Conservation (phyloP, 2,329 filamentous ascomycete genomes). For the Plenodomus lindquistii region DNA sequence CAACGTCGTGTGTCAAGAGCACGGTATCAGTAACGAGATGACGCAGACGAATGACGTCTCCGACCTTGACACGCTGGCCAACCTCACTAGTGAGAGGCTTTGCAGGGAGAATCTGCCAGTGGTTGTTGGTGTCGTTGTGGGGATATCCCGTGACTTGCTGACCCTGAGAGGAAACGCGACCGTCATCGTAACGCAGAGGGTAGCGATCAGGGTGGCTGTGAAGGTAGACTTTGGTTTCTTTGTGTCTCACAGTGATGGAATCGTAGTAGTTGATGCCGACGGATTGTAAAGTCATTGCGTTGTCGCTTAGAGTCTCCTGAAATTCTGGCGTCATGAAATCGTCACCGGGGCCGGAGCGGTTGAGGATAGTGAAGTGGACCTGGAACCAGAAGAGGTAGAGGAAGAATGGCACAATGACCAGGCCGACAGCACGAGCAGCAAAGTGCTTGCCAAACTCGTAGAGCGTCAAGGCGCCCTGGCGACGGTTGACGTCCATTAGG, state of each 20-base stretch:
- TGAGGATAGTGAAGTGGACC: conserved; percentile 92
- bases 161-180: conserved; percentile 91
- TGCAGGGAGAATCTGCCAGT: conserved; percentile 88
- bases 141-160: conserved; percentile 98
- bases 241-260: conserved; percentile 84
- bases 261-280: conserved; percentile 90
- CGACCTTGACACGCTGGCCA: conserved; percentile 73
- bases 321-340: conserved; percentile 99
- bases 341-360: conserved; percentile 87
- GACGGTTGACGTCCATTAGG: conserved; percentile 84
- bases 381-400: conserved; percentile 99
- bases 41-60: conserved; percentile 82
- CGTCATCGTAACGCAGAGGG: conserved; percentile 94
- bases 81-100: conserved; percentile 54
- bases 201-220: conserved; percentile 91
- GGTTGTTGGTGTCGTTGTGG: conserved; percentile 98
- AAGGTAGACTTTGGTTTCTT: conserved; percentile 94
- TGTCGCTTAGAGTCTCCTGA: conserved; percentile 95
- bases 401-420: conserved; percentile 90
- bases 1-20: conserved; percentile 93
- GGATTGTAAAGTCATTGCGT: conserved; percentile 85
- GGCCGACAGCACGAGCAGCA: conserved; percentile 77
- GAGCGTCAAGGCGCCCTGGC: conserved; percentile 77
- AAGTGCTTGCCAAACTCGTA: conserved; percentile 88
- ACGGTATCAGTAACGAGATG: conserved; percentile 85